Conservation (phyloP, 2,329 filamentous ascomycete species). For the Pseudogymnoascus sp. region DNA sequence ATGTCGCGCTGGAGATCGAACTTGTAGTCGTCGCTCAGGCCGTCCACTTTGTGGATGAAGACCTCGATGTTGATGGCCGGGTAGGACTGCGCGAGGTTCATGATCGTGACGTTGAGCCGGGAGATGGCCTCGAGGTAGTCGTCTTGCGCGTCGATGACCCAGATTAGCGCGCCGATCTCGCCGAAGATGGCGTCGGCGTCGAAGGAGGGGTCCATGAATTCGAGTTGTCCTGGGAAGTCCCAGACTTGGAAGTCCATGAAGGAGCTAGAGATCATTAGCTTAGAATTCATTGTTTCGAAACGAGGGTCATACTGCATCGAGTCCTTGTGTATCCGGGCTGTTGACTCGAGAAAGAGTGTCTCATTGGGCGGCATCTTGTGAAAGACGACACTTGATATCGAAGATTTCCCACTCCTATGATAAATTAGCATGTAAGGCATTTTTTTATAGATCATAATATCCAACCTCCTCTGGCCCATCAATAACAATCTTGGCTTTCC, state of each 20-base stretch:
- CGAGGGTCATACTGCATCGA: conserved; percentile 68
- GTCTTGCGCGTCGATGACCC: conserved; percentile 98
- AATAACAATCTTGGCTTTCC: conserved; percentile 76
- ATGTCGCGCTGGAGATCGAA: conserved; percentile 95
- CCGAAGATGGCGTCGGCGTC: conserved; percentile 92
- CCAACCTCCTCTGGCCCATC: conserved; percentile 89
- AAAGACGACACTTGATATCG: conserved; percentile 97
- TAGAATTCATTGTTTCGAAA: background rate
- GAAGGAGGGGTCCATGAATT: conserved; percentile 82
- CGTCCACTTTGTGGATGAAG: conserved; percentile 98
- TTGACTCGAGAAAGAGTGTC: conserved; percentile 91
- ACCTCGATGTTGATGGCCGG: conserved; percentile 95
- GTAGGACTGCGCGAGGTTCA: conserved; percentile 80
- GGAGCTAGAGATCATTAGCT: conserved; percentile 48
- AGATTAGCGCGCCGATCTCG: conserved; percentile 88
- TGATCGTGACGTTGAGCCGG: conserved; percentile 78
- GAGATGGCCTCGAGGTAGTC: conserved; percentile 90
- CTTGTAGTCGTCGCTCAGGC: conserved; percentile 93
- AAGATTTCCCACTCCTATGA: conserved; percentile 88
- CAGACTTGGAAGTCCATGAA: conserved; percentile 99
- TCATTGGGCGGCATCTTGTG: conserved; percentile 95
- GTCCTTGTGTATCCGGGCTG: conserved; percentile 87
- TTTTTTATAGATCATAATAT: conserved; percentile 18
- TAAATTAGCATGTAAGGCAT: conserved; percentile 16
- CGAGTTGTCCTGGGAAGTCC: conserved; percentile 93